A percentile compares a stretch with the other conserved stretches of the same genome.
Evolutionary conservation across 306 rosid species (phyloP).

Genomic region (Cyamopsis tetragonoloba): DNA sequence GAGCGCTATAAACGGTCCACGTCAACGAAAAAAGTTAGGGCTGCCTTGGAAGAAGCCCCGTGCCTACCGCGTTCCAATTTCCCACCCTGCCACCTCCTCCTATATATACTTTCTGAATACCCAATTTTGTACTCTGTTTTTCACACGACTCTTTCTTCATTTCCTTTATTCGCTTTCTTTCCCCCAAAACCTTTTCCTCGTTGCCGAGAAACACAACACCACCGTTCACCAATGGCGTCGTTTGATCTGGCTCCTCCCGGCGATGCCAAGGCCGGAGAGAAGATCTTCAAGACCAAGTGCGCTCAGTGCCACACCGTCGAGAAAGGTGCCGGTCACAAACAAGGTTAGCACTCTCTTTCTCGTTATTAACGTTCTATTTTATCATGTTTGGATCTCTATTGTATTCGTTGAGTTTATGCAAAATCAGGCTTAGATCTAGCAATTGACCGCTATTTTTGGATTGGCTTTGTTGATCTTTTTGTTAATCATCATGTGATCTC

Average conservation of each 20-base stretch:
- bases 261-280: slow-evolving; percentile 54
- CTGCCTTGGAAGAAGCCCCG: slow-evolving; percentile 2
- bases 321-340: slow-evolving; percentile 89
- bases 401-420: background rate
- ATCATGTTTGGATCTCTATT: slow-evolving; percentile 16
- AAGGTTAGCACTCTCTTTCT: slow-evolving; percentile 36
- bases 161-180: background rate
- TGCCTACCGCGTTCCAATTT: slow-evolving; percentile 30
- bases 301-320: slow-evolving; percentile 96
- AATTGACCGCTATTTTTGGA: background rate
- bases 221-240: slow-evolving; percentile 59
- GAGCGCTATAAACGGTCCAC: slow-evolving; percentile 30
- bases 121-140: background rate
- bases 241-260: slow-evolving; percentile 81
- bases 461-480: background rate
- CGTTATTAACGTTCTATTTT: background rate
- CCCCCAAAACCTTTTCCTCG: background rate
- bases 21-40: slow-evolving; percentile 31
- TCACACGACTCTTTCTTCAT: background rate
- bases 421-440: background rate
- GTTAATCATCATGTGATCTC: background rate
- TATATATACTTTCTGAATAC: background rate
- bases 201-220: background rate
- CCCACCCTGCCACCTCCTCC: background rate
- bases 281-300: slow-evolving; percentile 78